phyloP scores from a whole-genome alignment of 805 yeast genomes.

The Candida vaughaniae region DNA sequence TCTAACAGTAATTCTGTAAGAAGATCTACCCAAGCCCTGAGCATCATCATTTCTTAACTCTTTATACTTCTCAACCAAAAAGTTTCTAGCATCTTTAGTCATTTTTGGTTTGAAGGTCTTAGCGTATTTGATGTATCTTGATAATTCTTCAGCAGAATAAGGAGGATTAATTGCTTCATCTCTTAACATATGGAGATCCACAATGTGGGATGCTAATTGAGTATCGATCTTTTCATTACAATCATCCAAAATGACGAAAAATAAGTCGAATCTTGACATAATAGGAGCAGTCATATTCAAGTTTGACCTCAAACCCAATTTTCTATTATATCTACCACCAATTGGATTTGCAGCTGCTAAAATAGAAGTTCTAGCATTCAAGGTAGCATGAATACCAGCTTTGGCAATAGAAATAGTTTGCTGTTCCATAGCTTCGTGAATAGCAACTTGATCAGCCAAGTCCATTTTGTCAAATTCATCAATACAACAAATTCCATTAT shows the following conservation, averaged over 20 bases:
- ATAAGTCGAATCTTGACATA: constrained; percentile 96
- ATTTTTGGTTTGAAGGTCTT: constrained; percentile 88
- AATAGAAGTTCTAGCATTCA: constrained; percentile 94
- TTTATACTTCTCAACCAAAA: constrained; percentile 74
- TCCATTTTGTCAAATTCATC: constrained; percentile 99
- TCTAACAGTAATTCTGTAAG: constrained; percentile 94
- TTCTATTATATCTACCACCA: constrained; percentile 94
- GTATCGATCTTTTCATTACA: constrained; percentile 90
- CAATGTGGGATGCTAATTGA: constrained; percentile 88
- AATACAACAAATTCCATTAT: constrained; percentile 96
- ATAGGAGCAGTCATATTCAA: constrained; percentile 96
- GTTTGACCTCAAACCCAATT: constrained; percentile 78
- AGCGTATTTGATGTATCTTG: constrained; percentile 88
- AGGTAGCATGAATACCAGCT: constrained; percentile 97
- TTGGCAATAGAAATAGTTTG: constrained; percentile 98
- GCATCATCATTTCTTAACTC: constrained; percentile 88
- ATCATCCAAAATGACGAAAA: constrained; percentile 92
- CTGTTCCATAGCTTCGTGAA: constrained; percentile 99
- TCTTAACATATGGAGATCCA: constrained; percentile 83
- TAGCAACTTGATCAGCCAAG: constrained; percentile 91
- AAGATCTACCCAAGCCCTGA: constrained; percentile 79
- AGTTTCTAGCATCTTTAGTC: constrained; percentile 77
- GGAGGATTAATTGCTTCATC: constrained; percentile 92
- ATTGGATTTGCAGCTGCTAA: constrained; percentile 99
- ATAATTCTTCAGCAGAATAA: constrained; percentile 80